These are phyloP conservation scores for Phytophthora syringae DNA, from an alignment of 352 stramenopile genomes.

Conservation along the genomic window DNA sequence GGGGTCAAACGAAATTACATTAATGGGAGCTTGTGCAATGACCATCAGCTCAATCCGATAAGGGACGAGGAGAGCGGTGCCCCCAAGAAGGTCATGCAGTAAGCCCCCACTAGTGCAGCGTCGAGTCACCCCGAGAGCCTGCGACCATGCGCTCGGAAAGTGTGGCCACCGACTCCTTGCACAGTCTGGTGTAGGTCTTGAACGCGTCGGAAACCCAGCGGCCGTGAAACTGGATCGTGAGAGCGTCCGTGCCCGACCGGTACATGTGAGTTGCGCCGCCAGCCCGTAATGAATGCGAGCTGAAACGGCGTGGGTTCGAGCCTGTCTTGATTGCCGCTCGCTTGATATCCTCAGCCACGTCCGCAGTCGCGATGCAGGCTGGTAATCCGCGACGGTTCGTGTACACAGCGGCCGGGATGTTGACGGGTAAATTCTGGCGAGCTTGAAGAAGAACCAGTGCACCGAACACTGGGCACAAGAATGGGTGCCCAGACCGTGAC, in stretches of 20 bases:
- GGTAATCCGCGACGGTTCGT: neutral
- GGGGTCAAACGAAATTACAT: too few species aligned
- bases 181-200: constrained; percentile 24
- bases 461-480: constrained; percentile 14
- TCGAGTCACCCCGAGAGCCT: constrained; percentile 8
- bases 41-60: too few species aligned
- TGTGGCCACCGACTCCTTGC: constrained; percentile 14
- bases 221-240: constrained; percentile 22
- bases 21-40: too few species aligned
- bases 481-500: constrained; percentile 8
- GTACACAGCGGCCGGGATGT: constrained; percentile 11
- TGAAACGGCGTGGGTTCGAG: constrained; percentile 5
- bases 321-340: neutral
- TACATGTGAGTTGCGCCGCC: constrained; percentile 22
- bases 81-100: constrained; percentile 13
- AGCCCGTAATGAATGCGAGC: constrained; percentile 13
- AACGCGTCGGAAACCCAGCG: constrained; percentile 16
- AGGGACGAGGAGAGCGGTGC: constrained; percentile 25
- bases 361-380: constrained; percentile 3
- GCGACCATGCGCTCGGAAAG: constrained; percentile 10
- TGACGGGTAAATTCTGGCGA: neutral
- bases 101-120: constrained; percentile 11
- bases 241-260: constrained; percentile 5
- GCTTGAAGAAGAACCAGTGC: constrained; percentile 7
- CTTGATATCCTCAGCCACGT: constrained; percentile 8